These are phyloP conservation scores for Suillus fuscotomentosus DNA, from an alignment of 768 basidiomycete species.

Conservation along the genomic window DNA sequence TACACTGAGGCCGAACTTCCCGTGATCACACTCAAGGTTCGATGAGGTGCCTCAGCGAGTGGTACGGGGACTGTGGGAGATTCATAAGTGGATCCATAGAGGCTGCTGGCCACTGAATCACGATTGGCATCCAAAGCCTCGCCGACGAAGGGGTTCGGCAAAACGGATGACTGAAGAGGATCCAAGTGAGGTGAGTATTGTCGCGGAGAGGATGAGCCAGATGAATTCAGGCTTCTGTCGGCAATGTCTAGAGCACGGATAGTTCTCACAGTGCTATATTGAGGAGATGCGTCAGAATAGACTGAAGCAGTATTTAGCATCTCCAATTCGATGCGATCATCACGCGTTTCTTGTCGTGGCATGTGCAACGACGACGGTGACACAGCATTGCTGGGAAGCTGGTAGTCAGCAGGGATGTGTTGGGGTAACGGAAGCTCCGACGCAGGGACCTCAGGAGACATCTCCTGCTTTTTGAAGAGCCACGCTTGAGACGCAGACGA, in stretches of 20 bases:
- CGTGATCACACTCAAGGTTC: neutral
- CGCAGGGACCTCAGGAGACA: slow-evolving; percentile 7
- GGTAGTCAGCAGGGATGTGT: neutral
- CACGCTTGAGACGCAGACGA: slow-evolving; percentile 6
- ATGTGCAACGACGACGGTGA: slow-evolving; percentile 2
- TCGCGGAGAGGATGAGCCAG: neutral
- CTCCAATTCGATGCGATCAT: neutral
- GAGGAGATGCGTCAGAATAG: slow-evolving; percentile 7
- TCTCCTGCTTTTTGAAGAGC: slow-evolving; percentile 12
- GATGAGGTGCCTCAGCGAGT: neutral
- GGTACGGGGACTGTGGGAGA: neutral
- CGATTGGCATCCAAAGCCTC: slow-evolving; percentile 3
- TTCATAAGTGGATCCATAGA: slow-evolving; percentile 3
- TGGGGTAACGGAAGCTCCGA: slow-evolving; percentile 4
- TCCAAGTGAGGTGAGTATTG: neutral
- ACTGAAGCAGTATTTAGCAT: neutral
- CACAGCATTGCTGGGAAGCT: neutral
- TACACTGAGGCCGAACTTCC: slow-evolving; percentile 8
- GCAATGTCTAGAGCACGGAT: neutral
- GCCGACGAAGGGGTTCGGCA: slow-evolving; percentile 7
- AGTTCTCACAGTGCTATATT: neutral
- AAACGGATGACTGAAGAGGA: neutral
- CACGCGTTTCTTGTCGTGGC: neutral
- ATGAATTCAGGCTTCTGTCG: slow-evolving; percentile 2
- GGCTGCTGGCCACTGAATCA: slow-evolving; percentile 3